These are phyloP conservation scores for Miamiensis avidus DNA, from an alignment of 169 alveolate genomes.

Conservation along the genomic window DNA sequence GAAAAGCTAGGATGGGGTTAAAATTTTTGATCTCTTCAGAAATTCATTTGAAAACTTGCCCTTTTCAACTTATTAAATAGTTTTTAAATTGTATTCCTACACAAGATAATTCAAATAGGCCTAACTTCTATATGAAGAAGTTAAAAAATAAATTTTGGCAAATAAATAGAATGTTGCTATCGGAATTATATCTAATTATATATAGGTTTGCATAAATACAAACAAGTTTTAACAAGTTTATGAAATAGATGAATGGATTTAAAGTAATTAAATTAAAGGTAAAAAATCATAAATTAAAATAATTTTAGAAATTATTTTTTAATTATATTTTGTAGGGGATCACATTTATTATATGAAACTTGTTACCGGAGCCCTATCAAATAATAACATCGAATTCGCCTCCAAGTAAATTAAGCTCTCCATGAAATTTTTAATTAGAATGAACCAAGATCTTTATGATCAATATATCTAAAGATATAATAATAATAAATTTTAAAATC, in stretches of 20 bases:
- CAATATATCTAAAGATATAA: too few species aligned
- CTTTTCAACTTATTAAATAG: not conserved
- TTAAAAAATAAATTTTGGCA: not conserved
- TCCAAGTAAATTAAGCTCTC: too few species aligned
- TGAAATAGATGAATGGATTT: not conserved
- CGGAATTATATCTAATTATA: too few species aligned
- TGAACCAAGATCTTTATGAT: not conserved
- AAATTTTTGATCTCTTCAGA: too few species aligned
- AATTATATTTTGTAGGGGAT: not conserved
- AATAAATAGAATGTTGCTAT: not conserved
- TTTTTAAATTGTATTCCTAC: not conserved
- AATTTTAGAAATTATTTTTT: too few species aligned
- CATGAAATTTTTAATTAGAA: too few species aligned
- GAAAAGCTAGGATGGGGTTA: not conserved
- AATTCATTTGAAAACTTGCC: not conserved
- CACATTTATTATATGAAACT: not conserved
- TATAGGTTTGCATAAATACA: not conserved
- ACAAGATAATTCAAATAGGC: not conserved
- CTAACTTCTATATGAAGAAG: too few species aligned
- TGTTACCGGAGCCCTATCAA: not conserved
- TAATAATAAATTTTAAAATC: too few species aligned
- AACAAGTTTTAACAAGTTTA: not conserved
- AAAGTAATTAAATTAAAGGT: not conserved
- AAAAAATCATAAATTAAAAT: too few species aligned
- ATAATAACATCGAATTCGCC: not conserved